Evolutionary conservation across 2,329 filamentous ascomycete species (phyloP), one percentile per base, ranked within the genome.

Genomic region (Didymella sp.): DNA sequence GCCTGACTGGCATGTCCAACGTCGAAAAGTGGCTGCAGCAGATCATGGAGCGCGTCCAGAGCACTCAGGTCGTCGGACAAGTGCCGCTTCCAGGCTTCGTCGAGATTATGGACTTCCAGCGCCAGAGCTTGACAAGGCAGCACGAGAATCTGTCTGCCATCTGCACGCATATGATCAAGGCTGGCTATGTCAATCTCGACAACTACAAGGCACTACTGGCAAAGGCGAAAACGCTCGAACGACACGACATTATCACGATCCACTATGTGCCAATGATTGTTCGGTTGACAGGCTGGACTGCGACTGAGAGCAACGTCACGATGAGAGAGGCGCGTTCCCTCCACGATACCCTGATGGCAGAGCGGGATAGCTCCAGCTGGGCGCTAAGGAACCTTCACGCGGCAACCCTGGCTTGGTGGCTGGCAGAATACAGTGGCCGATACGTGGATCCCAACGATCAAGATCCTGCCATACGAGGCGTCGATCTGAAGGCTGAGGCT

Each of bases 341-440:
- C 1, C 87, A 96, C 70, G 77, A 82, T 13, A 80, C 86, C 31
- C 82, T 97, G 21, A 86, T 89, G 63, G 83, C 85, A 33, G 83
- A 85, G 17, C 80, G 85, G 42, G 89, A 92, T 46, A 85, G 87
- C 58, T 81, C 88, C 38, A 79, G 83, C 15, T 96, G 92, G 90
- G 81, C 84, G 21, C 75, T 96, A 35, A 82, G 88, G 15, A 89
- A 88, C 65, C 83, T 98, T 12, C 89, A 93, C 67, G 91, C 93
- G 42, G 89, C 91, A 3, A 84, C 93, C 12, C 84, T 86, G 51
- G 86, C 89, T 4, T 92, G 91, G 84, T 99, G 95, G 95, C 84
- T 97, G 43, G 89, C 91, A 28, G 92, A 98, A 70, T 97, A 97
- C 77, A 95, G 91, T 64, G 91, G 92, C 2, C 91, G 92, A 81